These are phyloP conservation scores for Aechmea fasciata DNA, from an alignment of 176 grass and related monocot genomes.

Conservation along the genomic window DNA sequence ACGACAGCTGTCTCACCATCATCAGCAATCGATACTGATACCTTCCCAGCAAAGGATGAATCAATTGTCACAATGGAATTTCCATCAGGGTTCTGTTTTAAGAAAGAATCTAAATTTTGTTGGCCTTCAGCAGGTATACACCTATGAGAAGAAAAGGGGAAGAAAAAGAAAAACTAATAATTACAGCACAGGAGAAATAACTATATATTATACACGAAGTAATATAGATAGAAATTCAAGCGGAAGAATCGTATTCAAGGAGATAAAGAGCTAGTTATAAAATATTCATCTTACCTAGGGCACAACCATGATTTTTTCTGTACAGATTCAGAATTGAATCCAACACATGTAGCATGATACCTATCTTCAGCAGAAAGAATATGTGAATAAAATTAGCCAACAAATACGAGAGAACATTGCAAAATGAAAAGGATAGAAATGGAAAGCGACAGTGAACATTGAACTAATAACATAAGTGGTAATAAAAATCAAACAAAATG, in stretches of 20 bases:
- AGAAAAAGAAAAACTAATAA: neutral
- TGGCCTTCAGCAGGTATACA: conserved; percentile 40
- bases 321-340: conserved; percentile 52
- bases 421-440: neutral
- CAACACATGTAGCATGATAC: conserved; percentile 96
- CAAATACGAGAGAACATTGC: neutral
- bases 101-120: conserved; percentile 27
- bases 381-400: conserved; percentile 22
- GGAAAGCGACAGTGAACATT: too few relatives aligned
- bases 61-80: conserved; percentile 27
- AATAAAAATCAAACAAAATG: too few relatives aligned
- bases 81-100: conserved; percentile 33
- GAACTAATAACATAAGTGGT: too few relatives aligned
- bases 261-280: conserved; percentile 8
- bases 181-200: conserved; percentile 1
- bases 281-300: conserved; percentile 61
- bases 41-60: conserved; percentile 63
- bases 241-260: neutral
- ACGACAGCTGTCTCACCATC: conserved; percentile 97
- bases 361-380: conserved; percentile 36
- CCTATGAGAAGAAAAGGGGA: conserved; percentile 24
- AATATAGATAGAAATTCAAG: neutral
- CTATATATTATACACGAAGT: neutral
- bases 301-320: conserved; percentile 68
- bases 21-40: conserved; percentile 92